Conservation (phyloP, 169 alveolate species). For the Plasmodium billcollinsi region DNA sequence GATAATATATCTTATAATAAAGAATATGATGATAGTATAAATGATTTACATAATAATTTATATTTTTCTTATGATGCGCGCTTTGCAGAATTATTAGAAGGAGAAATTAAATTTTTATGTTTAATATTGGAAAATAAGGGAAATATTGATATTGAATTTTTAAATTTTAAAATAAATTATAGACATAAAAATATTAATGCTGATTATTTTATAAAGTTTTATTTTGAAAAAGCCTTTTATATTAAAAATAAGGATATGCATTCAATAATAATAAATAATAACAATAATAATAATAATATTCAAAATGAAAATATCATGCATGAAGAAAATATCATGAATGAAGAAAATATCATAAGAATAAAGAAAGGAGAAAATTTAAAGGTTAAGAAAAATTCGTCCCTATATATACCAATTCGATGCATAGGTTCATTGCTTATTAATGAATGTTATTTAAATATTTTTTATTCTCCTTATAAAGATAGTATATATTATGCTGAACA, state of each 20-base stretch:
- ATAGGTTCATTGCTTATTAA: constrained; percentile 55
- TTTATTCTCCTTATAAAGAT: constrained; percentile 25
- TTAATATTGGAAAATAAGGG: constrained; percentile 41
- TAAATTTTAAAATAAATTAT: constrained; percentile 41
- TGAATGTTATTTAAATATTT: constrained; percentile 33
- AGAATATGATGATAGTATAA: background rate
- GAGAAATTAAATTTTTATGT: constrained; percentile 72
- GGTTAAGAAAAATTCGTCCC: constrained; percentile 12
- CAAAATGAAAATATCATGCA: too few species aligned
- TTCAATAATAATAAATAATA: too few species aligned
- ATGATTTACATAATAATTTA: constrained; percentile 11
- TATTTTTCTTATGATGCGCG: constrained; percentile 68
- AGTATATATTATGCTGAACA: constrained; percentile 33
- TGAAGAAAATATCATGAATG: background rate
- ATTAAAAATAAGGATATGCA: constrained; percentile 2
- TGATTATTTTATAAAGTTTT: constrained; percentile 43
- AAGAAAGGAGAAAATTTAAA: constrained; percentile 8
- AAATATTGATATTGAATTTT: constrained; percentile 33
- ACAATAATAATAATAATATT: too few species aligned
- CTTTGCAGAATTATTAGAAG: constrained; percentile 62
- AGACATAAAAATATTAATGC: constrained; percentile 8
- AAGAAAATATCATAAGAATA: background rate
- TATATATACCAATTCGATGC: constrained; percentile 67
- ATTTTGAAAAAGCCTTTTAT: constrained; percentile 53
- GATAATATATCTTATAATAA: too few species aligned